A percentile compares a stretch with the other conserved stretches of the same genome.
Evolutionary conservation across 140 eudicot genomes (phyloP).

Genomic region (Stevia rebaudiana): DNA sequence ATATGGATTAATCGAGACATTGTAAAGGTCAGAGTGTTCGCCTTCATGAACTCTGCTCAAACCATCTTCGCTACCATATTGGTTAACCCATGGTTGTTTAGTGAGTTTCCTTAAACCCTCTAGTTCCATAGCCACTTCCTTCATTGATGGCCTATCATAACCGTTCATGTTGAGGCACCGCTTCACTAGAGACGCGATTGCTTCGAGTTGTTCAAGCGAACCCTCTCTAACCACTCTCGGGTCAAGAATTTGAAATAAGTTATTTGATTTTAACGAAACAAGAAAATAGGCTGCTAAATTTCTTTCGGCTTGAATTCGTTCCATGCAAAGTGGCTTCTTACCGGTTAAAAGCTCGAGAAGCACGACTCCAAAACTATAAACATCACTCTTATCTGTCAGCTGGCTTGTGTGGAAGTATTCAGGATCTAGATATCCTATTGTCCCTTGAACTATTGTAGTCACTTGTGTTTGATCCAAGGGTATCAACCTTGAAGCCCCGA

Average conservation of each 20-base stretch:
- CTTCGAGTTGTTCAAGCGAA: slow-evolving; percentile 15
- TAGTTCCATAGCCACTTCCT: slow-evolving; percentile 23
- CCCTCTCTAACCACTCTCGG: slow-evolving; percentile 23
- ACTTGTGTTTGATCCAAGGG: slow-evolving; percentile 39
- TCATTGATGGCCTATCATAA: slow-evolving; percentile 31
- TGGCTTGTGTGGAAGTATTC: slow-evolving; percentile 24
- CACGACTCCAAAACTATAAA: slow-evolving; percentile 37
- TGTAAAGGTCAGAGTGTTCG: slow-evolving; percentile 19
- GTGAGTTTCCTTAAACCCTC: slow-evolving; percentile 15
- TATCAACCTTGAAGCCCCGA: slow-evolving; percentile 48
- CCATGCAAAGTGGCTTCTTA: slow-evolving; percentile 22
- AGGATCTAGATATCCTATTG: slow-evolving; percentile 36
- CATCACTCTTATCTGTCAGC: slow-evolving; percentile 22
- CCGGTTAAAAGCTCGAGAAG: slow-evolving; percentile 30
- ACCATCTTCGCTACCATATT: slow-evolving; percentile 5
- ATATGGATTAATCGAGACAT: neutral
- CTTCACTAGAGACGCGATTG: slow-evolving; percentile 19
- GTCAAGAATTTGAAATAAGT: slow-evolving; percentile 20
- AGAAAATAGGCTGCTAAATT: slow-evolving; percentile 28
- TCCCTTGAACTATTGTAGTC: slow-evolving; percentile 44
- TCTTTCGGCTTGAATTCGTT: slow-evolving; percentile 9
- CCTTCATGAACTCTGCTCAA: neutral
- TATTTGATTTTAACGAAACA: slow-evolving; percentile 8
- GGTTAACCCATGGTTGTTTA: slow-evolving; percentile 12
- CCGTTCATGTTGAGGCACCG: slow-evolving; percentile 26